Evolutionary conservation across 2,329 filamentous ascomycete species (phyloP).

Genomic region (Karstenula rhodostoma): DNA sequence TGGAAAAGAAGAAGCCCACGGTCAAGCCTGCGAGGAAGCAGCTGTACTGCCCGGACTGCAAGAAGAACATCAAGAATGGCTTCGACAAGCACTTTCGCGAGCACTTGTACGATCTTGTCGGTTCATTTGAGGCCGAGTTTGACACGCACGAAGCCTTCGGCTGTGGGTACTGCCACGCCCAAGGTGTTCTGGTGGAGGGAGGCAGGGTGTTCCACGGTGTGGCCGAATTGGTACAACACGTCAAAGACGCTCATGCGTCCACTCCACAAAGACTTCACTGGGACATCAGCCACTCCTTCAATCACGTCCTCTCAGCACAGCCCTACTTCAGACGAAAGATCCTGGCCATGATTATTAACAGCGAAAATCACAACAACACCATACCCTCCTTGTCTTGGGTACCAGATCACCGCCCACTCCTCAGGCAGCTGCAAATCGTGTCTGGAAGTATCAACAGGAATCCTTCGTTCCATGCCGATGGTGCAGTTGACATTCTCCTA

Average conservation of each 20-base stretch:
- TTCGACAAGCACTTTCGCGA: constrained; percentile 12
- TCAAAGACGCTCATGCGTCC: constrained; percentile 9
- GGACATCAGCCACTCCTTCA: constrained; percentile 15
- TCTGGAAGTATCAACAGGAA: background rate
- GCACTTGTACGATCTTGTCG: constrained; percentile 8
- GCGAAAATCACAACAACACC: background rate
- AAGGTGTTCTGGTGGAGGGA: background rate
- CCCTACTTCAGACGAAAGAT: background rate
- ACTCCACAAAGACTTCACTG: constrained; percentile 1
- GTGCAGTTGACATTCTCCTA: background rate
- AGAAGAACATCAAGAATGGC: constrained; percentile 8
- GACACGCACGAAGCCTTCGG: constrained; percentile 9
- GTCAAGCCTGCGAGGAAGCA: constrained; percentile 7
- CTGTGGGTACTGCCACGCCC: constrained; percentile 12
- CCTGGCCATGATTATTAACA: background rate
- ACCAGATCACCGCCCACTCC: background rate
- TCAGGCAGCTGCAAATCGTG: constrained; percentile 4
- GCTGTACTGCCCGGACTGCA: constrained; percentile 11
- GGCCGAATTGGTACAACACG: background rate
- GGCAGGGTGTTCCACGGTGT: constrained; percentile 9
- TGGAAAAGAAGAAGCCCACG: background rate
- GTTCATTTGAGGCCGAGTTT: background rate
- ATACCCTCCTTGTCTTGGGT: constrained; percentile 8
- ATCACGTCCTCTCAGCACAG: constrained; percentile 11
- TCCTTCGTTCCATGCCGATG: background rate